Base-by-base conservation (phyloP, 805 yeast genomes). In the Blastobotrys americana region DNA sequence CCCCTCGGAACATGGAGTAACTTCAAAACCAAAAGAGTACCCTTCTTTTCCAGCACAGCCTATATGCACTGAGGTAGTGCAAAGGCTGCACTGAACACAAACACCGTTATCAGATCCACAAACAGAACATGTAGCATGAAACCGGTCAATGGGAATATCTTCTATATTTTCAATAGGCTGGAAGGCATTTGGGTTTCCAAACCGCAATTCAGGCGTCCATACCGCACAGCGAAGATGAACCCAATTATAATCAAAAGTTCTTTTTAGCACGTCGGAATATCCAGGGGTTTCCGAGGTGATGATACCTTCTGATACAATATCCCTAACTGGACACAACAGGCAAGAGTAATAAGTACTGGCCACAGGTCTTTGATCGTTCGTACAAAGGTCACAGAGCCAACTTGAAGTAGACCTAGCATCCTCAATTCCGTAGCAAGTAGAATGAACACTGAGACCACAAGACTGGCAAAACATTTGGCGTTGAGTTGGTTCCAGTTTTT, bases 301-400 rank as follows among this genome's bases (percentile, higher is more conserved):
- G 2, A 73, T 66, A 10, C 68, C 58, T 48, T 71, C 78, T 49
- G 68, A 66, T 51, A 74, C 73, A 16, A 65, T 55, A 39, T 77
- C 83, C 36, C 73, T 71, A 36, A 67, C 61, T 3, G 70, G 67
- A 60, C 96, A 88, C n/a, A 87, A 57, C 13, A 69, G 64, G 59
- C 96, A 87, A 2, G 72, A 62, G 56, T 83, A 81, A 17, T 72
- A 65, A 0, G 80, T 73, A 2, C 79, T 70, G 31, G 70, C 67
- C 2, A 72, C 50, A 0, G 93, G 90, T 48, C 76, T 74, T 42
- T 77, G 59, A 40, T 79, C 82, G 56, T 86, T 85, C 3, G 78
- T 69, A 58, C 96, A 88, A 1, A 79, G 70, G 54, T 86, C 95
- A 64, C 96, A 88, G 20, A 71, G 65, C 96, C 96, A 87, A 45